Evolutionary conservation across 2,329 filamentous ascomycete species (phyloP), one percentile per base, ranked within the genome.

Genomic region (Aspergillus udagawae): DNA sequence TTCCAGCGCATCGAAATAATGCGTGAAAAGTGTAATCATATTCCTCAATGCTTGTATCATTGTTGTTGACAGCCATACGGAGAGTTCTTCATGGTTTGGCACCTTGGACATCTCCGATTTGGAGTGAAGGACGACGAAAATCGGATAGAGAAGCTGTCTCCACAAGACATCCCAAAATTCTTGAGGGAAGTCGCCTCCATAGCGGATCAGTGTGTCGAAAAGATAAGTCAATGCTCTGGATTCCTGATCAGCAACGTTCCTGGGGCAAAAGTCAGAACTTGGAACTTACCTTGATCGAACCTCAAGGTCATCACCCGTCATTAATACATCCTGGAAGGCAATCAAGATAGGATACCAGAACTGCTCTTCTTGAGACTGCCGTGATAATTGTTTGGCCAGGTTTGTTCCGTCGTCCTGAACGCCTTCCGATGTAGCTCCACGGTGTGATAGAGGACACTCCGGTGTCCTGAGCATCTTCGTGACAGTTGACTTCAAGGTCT

Each of bases 121-220:
- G 20, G 94, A 97, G 64, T 96, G 92, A 47, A 99, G 78, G 2
- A 99, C 95, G 83, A 97, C 92, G 77, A 99, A 99, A 65, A 99
- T 99, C 0, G 94, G 95, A 66, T 96, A 97, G 1, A 99, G 83
- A 58, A 99, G 85, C 72, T 99, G 94, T 51, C 93, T 86, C 92
- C 94, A 99, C 0, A 99, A 83, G 20, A 94, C 96, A 73, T 99
- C 94, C 94, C 94, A 99, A 72, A 99, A 99, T 54, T 96, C 91
- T 1, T 87, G 81, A 3, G 93, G 92, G 67, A 97, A 99, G 64
- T 91, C 90, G 20, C 91, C 90, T 38, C 95, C 94, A 65, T 97
- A 94, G 61, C 86, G 86, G 57, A 96, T 87, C 6, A 99, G 81
- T 0, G 92, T 92, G 58, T 97, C 93, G 67, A 99, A 99, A 60